Base-by-base conservation (phyloP, 495 filamentous ascomycete species). In the Xylaria telfairii region DNA sequence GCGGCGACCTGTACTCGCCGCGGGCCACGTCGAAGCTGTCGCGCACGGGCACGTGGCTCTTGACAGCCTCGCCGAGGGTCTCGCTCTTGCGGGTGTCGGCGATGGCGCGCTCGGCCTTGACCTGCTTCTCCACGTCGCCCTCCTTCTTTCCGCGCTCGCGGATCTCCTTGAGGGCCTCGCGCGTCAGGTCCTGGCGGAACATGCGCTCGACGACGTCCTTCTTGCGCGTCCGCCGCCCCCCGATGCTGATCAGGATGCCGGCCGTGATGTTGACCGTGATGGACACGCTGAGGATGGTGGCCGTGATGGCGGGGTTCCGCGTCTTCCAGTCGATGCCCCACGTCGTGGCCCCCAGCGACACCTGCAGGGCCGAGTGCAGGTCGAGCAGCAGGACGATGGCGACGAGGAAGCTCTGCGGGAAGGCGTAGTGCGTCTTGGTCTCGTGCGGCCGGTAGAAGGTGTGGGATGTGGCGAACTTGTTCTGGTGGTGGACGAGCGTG, bases 391-490 rank as follows among this genome's bases (percentile, higher is more conserved):
- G 83, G 3, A 93, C 89, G 46, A 93, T 87, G 46, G 91, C 86
- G 49, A 94, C 82, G 37, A 94, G 87, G 24, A 92, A 81, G 44
- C 87, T 86, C 9, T 92, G 83, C 0, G 92, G 92, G 73, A 94
- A 95, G 8, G 92, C 92, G 74, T 90, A 86, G 74, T 95, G 92
- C 2, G 92, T 94, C 47, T 87, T 80, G 0, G 92, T 94, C 81
- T 94, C 92, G 80, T 95, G 92, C 0, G 92, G 92, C 76, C 92
- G 93, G 83, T 94, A 95, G 79, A 93, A 95, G 2, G 91, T 92
- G 75, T 95, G 92, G 0, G 90, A 91, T 63, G 89, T 91, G 72
- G 90, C 83, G 71, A 94, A 91, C 73, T 93, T 94, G 41, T 81
- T 84, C 73, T 93, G 90, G 75, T 95, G 92, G 72, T 94, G 88